Conservation (phyloP, 106 monocot species). For the Allium fistulosum region DNA sequence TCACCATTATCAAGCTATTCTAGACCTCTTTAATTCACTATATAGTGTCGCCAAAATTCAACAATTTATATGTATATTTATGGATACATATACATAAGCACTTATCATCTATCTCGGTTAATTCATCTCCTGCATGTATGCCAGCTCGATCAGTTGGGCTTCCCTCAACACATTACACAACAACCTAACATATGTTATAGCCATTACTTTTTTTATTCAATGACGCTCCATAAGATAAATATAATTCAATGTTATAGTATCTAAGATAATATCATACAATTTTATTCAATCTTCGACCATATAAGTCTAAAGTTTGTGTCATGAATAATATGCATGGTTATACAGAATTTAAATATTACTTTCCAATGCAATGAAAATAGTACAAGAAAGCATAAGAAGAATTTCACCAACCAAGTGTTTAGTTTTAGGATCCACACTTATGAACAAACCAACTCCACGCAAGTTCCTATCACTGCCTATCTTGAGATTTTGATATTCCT, state of each 20-base stretch:
- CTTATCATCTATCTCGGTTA: constrained; percentile 88
- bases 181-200: constrained; percentile 35
- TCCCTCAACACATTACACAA: constrained; percentile 86
- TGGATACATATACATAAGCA: not conserved
- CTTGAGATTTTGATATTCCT: constrained; percentile 94
- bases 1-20: too few relatives aligned
- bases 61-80: too few relatives aligned
- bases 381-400: not conserved
- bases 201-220: not conserved
- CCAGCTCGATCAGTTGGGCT: constrained; percentile 92
- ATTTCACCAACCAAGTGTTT: constrained; percentile 60
- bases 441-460: constrained; percentile 88
- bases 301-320: too few relatives aligned
- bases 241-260: not conserved
- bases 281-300: too few relatives aligned
- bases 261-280: too few relatives aligned
- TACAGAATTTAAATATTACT: too few relatives aligned
- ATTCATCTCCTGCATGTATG: constrained; percentile 82
- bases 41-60: too few relatives aligned
- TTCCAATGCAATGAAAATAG: not conserved
- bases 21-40: too few relatives aligned
- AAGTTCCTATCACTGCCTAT: constrained; percentile 93
- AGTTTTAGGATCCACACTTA: constrained; percentile 69
- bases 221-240: not conserved
- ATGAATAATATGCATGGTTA: too few relatives aligned